These are phyloP conservation scores for Sechiopsis laciniata DNA, from an alignment of 306 rosid genomes.

Conservation along the genomic window DNA sequence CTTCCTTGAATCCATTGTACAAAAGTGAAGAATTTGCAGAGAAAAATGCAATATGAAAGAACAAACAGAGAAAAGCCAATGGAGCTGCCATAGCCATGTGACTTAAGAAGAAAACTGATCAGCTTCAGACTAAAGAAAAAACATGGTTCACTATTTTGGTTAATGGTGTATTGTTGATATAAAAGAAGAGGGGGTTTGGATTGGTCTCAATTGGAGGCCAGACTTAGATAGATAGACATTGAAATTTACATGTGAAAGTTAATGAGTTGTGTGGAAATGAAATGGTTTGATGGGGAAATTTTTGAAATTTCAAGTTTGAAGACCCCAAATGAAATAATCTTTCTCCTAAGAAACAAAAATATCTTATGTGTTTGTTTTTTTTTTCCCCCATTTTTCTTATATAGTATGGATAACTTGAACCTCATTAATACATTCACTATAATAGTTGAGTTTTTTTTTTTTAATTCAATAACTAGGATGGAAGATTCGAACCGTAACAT, in stretches of 20 bases:
- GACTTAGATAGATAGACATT: background rate
- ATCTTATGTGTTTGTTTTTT: background rate
- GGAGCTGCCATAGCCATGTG: constrained; percentile 32
- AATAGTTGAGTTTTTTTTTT: too few species aligned
- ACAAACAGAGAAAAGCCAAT: constrained; percentile 28
- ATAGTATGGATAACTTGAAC: too few species aligned
- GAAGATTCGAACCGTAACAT: too few species aligned
- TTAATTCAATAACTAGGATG: too few species aligned
- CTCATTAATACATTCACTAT: too few species aligned
- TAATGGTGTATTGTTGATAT: background rate
- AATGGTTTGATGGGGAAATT: background rate
- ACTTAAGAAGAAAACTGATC: background rate
- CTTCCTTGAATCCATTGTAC: constrained; percentile 41
- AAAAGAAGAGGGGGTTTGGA: background rate
- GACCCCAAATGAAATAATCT: background rate
- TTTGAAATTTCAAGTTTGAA: background rate
- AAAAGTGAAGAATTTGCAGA: constrained; percentile 17
- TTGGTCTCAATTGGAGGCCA: background rate
- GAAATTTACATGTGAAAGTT: background rate
- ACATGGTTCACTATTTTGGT: background rate
- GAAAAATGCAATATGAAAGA: constrained; percentile 17
- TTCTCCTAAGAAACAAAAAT: background rate
- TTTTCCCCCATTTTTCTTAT: too few species aligned
- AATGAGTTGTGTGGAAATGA: background rate
- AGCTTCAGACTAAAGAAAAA: background rate